Evolutionary conservation across 345 rosid species (phyloP).

Genomic region (Acer negundo): DNA sequence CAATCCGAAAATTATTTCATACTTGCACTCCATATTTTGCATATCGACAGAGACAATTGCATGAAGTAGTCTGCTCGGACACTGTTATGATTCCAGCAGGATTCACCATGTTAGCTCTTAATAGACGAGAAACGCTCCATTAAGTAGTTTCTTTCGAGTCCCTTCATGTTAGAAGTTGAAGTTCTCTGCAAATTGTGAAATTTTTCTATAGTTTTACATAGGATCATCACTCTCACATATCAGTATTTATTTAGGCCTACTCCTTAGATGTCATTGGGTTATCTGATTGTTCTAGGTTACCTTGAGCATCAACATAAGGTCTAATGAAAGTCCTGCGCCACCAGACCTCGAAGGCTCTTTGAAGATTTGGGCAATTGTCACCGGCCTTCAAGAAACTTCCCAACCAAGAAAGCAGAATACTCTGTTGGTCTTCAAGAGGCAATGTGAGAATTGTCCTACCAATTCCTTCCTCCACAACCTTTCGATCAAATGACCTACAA

Average conservation of each 20-base stretch:
- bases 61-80: neutral
- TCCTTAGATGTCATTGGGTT: slow-evolving; percentile 31
- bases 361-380: slow-evolving; percentile 96
- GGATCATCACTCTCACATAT: neutral
- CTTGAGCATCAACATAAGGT: slow-evolving; percentile 60
- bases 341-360: slow-evolving; percentile 97
- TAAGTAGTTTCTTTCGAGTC: neutral
- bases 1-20: slow-evolving; percentile 9
- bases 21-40: slow-evolving; percentile 11
- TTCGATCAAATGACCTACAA: slow-evolving; percentile 80
- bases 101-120: slow-evolving; percentile 17
- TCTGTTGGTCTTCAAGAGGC: slow-evolving; percentile 92
- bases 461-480: slow-evolving; percentile 94
- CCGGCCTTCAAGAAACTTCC: slow-evolving; percentile 82
- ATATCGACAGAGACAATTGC: neutral
- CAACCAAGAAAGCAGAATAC: slow-evolving; percentile 77
- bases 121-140: neutral
- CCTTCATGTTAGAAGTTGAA: neutral
- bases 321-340: slow-evolving; percentile 92
- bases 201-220: slow-evolving; percentile 12
- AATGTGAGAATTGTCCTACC: slow-evolving; percentile 89
- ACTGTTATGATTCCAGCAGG: slow-evolving; percentile 4
- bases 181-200: slow-evolving; percentile 7
- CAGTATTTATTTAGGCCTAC: slow-evolving; percentile 15
- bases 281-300: slow-evolving; percentile 34